These are phyloP conservation scores for Daldinia bambusicola DNA, from an alignment of 495 filamentous ascomycete species.

Conservation along the genomic window DNA sequence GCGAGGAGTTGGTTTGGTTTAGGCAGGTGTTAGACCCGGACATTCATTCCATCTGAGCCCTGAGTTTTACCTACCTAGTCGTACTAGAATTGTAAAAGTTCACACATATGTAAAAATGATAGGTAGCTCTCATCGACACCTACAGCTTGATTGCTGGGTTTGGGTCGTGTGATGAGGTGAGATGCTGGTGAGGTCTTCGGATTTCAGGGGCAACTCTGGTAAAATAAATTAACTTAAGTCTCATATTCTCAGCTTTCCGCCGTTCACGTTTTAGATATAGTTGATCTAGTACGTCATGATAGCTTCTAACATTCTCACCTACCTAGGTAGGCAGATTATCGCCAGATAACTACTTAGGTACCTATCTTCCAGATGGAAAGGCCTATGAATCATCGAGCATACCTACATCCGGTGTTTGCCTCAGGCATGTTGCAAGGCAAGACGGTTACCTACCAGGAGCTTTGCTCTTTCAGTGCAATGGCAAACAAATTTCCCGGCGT, in stretches of 20 bases:
- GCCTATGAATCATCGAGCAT: background rate
- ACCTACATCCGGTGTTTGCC: background rate
- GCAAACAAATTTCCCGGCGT: slow-evolving; percentile 5
- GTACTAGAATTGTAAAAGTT: background rate
- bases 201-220: background rate
- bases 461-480: background rate
- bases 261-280: background rate
- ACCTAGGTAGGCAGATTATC: no score
- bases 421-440: slow-evolving; percentile 2
- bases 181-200: background rate
- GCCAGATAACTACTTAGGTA: no score
- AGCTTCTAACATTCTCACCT: background rate
- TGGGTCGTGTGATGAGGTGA: background rate
- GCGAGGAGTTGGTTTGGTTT: slow-evolving; percentile 13
- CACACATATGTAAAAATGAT: background rate
- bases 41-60: background rate
- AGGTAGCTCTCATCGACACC: background rate
- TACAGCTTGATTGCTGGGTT: no score
- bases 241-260: background rate
- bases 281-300: background rate
- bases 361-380: background rate
- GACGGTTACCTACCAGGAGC: background rate
- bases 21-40: background rate
- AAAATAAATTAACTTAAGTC: background rate
- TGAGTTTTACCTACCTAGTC: background rate